phyloP scores from a whole-genome alignment of 192 early-diverging fungal genomes.

The Funneliformis geosporum region DNA sequence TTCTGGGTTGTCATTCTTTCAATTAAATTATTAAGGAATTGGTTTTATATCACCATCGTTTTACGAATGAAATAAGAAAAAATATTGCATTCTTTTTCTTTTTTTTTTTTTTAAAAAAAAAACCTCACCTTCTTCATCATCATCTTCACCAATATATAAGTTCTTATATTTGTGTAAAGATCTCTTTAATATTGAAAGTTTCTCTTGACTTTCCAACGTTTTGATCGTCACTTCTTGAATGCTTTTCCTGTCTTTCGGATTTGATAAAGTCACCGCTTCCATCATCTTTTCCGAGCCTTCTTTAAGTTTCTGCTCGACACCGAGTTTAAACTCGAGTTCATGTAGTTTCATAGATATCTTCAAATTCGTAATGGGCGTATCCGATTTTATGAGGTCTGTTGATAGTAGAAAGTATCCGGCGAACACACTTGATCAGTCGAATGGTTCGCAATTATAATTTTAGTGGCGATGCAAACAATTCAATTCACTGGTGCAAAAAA shows the following conservation, averaged over 20 bases:
- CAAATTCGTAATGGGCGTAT: conserved; percentile 65
- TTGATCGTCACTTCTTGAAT: conserved; percentile 56
- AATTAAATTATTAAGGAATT: too few relatives aligned
- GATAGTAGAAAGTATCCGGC: conserved; percentile 37
- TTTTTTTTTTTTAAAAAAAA: not conserved
- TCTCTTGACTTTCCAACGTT: conserved; percentile 73
- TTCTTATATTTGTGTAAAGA: conserved; percentile 85
- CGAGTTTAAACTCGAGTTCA: conserved; percentile 87
- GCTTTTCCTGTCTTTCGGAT: conserved; percentile 57
- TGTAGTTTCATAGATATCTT: conserved; percentile 81
- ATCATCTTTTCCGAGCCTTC: conserved; percentile 76
- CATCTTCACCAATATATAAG: conserved; percentile 76
- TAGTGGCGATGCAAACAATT: conserved; percentile 35
- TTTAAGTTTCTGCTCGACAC: conserved; percentile 92
- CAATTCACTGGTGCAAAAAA: conserved; percentile 32
- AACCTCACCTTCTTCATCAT: conserved; percentile 67
- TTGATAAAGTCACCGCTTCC: conserved; percentile 48
- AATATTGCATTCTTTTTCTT: not conserved
- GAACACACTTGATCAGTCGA: conserved; percentile 29
- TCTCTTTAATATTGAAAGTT: conserved; percentile 68
- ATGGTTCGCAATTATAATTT: conserved; percentile 29
- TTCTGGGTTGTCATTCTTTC: too few relatives aligned
- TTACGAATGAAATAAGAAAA: not conserved
- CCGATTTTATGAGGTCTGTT: conserved; percentile 69
- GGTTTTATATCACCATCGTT: too few relatives aligned